phyloP scores from a whole-genome alignment of 441 rosid species.

The Syzygium malaccense region DNA sequence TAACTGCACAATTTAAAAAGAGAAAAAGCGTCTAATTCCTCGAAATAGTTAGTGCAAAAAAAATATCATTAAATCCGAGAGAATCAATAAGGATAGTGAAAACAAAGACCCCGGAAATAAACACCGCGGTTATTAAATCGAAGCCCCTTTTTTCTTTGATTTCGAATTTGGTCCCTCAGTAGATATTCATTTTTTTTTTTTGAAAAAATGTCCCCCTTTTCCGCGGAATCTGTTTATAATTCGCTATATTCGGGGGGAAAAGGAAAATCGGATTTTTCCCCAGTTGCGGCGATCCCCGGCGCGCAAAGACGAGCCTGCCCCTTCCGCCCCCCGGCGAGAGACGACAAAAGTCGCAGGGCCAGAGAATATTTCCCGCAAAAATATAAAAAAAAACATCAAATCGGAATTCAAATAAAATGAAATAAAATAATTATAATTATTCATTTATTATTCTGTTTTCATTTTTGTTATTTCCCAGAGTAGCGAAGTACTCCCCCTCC shows the following conservation, averaged over 20 bases:
- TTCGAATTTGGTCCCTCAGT: no score
- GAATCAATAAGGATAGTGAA: background rate
- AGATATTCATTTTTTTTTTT: no score
- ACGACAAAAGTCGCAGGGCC: constrained; percentile 35
- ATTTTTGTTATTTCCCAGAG: background rate
- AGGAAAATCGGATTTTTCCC: background rate
- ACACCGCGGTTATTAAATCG: background rate
- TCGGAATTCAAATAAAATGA: background rate
- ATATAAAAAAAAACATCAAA: background rate
- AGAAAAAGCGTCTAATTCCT: background rate
- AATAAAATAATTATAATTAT: background rate
- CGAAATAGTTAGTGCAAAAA: background rate
- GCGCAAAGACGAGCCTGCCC: background rate
- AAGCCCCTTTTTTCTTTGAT: no score
- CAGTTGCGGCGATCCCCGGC: background rate
- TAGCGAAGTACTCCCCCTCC: no score
- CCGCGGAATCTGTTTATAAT: background rate
- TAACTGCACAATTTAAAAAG: background rate
- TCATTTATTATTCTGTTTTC: background rate
- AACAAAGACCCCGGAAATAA: background rate
- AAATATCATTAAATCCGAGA: background rate
- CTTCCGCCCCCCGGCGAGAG: constrained; percentile 15
- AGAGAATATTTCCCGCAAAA: background rate
- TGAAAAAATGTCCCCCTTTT: background rate
- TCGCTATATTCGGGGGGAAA: background rate